Evolutionary conservation across 1,139 yeast genomes (phyloP), one percentile per base, ranked within the genome.

Genomic region (Yamadazyma mexicana): DNA sequence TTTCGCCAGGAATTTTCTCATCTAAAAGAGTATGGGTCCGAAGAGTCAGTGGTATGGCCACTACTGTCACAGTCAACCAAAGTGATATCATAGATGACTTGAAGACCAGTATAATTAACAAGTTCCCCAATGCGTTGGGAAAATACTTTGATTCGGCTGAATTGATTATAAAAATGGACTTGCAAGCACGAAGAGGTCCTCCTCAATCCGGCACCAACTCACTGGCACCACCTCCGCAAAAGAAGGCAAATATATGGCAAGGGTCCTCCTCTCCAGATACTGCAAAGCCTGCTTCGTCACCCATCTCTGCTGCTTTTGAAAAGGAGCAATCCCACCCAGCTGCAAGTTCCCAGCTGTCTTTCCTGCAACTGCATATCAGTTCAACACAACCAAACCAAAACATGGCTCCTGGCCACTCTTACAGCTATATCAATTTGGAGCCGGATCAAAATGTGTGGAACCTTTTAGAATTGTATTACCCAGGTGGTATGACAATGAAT

Each of bases 21-120:
- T 34, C 58, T 17, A 52, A 61, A 40, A 50, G 94, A 40, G 74
- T 85, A 0, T 86, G 95, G 95, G 81, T 86, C 8, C 74, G 66
- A 42, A 65, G 79, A 34, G 69, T 73, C 0, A 69, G 70, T 26
- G 79, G 83, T 3, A 73, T 77, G 1, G 85, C 95, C 4, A 87
- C 95, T 0, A 79, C 94, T 1, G 63, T 87, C 3, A 55, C 67
- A 40, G 81, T 83, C 2, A 64, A 65, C 20, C 75, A 75, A 17
- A 54, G 58, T 20, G 87, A 83, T 49, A 66, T 87, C 1, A 74
- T 87, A 4, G 95, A 87, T 55, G 95, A 87, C 56, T 66, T 87
- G 51, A 87, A 87, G 53, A 64, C 72, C 17, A 69, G 77, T 40
- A 72, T 86, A 0, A 58, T 80, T 37, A 66, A 63, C 40, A 83